Conservation (phyloP, 768 basidiomycete species). For the Hericium alpestre region DNA sequence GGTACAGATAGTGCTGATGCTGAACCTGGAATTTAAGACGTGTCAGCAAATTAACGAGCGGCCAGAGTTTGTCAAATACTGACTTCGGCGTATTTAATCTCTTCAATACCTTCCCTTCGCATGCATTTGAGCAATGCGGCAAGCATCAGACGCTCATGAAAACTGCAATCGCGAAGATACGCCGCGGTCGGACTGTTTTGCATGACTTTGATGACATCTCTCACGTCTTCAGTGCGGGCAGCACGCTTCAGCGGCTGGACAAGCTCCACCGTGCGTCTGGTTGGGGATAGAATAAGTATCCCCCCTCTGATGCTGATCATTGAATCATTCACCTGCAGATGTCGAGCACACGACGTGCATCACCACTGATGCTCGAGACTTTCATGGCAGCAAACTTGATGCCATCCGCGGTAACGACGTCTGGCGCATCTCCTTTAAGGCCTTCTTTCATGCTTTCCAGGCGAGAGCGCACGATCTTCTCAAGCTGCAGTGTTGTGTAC, state of each 20-base stretch:
- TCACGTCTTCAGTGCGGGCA: conserved; percentile 63
- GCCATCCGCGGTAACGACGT: conserved; percentile 57
- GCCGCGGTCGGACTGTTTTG: conserved; percentile 86
- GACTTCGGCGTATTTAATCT: conserved; percentile 79
- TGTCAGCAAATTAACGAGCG: background rate
- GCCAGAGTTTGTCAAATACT: conserved; percentile 15
- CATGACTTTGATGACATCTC: conserved; percentile 72
- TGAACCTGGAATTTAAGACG: conserved; percentile 38
- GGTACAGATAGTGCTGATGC: conserved; percentile 65
- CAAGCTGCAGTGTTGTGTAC: conserved; percentile 68
- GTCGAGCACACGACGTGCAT: conserved; percentile 87
- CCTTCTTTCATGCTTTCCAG: conserved; percentile 50
- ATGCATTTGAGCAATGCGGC: conserved; percentile 75
- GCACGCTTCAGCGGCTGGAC: conserved; percentile 39
- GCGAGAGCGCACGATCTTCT: conserved; percentile 79
- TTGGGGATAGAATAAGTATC: conserved; percentile 24
- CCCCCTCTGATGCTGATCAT: no score
- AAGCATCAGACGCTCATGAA: conserved; percentile 84
- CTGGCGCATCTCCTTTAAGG: conserved; percentile 34
- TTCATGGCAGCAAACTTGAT: conserved; percentile 78
- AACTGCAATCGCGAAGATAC: conserved; percentile 70
- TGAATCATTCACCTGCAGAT: conserved; percentile 56
- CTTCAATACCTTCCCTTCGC: conserved; percentile 74
- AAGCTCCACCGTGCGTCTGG: conserved; percentile 79
- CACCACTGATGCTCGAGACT: conserved; percentile 77